These are phyloP conservation scores for Pestalotiopsis sp. DNA, from an alignment of 2,329 filamentous ascomycete genomes.

Conservation along the genomic window DNA sequence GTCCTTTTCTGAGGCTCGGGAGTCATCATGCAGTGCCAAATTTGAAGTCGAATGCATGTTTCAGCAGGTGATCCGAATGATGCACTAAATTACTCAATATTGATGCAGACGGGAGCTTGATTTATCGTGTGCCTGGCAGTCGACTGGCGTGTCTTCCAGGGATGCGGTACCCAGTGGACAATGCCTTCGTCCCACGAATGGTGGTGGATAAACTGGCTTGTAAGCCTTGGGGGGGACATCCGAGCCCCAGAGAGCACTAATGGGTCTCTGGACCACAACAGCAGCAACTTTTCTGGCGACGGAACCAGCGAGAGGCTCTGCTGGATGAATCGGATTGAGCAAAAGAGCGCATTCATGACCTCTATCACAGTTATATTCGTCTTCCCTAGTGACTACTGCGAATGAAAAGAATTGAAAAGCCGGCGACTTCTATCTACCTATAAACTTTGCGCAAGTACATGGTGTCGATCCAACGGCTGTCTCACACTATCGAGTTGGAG, in stretches of 20 bases:
- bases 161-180: not conserved
- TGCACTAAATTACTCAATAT: not conserved
- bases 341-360: too few species aligned
- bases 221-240: not conserved
- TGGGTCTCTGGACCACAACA: not conserved
- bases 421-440: not conserved
- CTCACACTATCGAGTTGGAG: not conserved
- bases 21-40: not conserved
- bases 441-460: not conserved
- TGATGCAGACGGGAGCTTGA: conserved; percentile 8
- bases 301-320: too few species aligned
- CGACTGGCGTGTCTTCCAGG: not conserved
- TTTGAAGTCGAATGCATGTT: not conserved
- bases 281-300: too few species aligned
- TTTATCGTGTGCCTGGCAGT: not conserved
- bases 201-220: not conserved
- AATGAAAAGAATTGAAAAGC: not conserved
- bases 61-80: not conserved
- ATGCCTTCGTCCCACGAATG: not conserved
- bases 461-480: not conserved
- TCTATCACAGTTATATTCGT: too few species aligned
- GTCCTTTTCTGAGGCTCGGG: not conserved
- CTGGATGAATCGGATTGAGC: too few species aligned
- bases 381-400: too few species aligned
- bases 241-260: not conserved